These are phyloP conservation scores for Cardamine chenopodiifolia DNA, from an alignment of 345 rosid genomes.

Conservation along the genomic window DNA sequence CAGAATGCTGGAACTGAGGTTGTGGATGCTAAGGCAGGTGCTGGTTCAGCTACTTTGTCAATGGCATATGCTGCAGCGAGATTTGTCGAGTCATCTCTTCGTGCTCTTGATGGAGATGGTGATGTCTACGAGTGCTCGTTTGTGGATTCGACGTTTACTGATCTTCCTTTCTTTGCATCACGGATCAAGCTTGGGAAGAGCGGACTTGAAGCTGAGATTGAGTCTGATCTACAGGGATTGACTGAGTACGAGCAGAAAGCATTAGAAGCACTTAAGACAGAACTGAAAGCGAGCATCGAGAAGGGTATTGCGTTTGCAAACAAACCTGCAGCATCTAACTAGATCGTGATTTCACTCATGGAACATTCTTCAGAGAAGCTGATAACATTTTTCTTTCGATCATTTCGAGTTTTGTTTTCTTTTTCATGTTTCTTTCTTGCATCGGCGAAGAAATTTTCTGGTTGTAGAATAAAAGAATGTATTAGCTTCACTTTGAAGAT, in stretches of 20 bases:
- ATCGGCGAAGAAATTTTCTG: slow-evolving; percentile 29
- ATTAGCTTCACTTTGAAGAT: slow-evolving; percentile 30
- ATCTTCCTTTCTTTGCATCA: slow-evolving; percentile 89
- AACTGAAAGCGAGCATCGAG: slow-evolving; percentile 81
- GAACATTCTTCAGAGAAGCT: slow-evolving; percentile 20
- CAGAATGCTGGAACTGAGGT: slow-evolving; percentile 97
- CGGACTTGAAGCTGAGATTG: slow-evolving; percentile 78
- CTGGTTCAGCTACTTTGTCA: slow-evolving; percentile 94
- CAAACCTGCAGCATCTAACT: slow-evolving; percentile 57
- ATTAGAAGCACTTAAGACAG: slow-evolving; percentile 76
- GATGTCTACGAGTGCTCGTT: slow-evolving; percentile 86
- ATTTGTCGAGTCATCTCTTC: slow-evolving; percentile 94
- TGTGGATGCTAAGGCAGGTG: slow-evolving; percentile 96
- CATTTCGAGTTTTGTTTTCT: slow-evolving; percentile 36
- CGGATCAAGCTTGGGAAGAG: slow-evolving; percentile 81
- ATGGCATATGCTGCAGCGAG: slow-evolving; percentile 99
- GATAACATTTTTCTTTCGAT: slow-evolving; percentile 34
- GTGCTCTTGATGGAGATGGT: slow-evolving; percentile 87
- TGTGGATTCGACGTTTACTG: slow-evolving; percentile 75
- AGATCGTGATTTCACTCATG: slow-evolving; percentile 5
- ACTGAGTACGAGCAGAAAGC: slow-evolving; percentile 82
- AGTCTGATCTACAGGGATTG: slow-evolving; percentile 71
- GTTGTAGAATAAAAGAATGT: slow-evolving; percentile 44
- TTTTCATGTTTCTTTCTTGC: slow-evolving; percentile 20
- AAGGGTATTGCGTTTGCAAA: slow-evolving; percentile 79